Conservation (phyloP, 495 filamentous ascomycete species). For the Xylaria grammica region DNA sequence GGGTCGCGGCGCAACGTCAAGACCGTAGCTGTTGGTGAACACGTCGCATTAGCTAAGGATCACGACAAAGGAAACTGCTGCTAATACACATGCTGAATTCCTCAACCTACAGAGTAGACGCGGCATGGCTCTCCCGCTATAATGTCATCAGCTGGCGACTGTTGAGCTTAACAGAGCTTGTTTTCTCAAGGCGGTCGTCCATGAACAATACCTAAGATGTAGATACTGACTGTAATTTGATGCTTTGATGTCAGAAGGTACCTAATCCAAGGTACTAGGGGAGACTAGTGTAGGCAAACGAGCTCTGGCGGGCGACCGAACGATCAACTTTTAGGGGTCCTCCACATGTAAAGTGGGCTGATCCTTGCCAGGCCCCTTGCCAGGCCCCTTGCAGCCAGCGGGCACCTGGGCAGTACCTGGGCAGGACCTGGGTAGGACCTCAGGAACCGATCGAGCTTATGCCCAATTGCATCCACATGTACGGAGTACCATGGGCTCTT, state of each 20-base stretch:
- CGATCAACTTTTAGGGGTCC: slow-evolving; percentile 34
- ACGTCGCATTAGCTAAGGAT: slow-evolving; percentile 12
- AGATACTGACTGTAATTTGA: background rate
- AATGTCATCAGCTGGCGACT: slow-evolving; percentile 11
- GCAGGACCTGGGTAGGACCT: too few species aligned
- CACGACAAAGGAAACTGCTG: background rate
- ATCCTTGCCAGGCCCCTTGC: too few species aligned
- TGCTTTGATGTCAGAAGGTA: slow-evolving; percentile 11
- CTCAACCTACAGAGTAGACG: slow-evolving; percentile 38
- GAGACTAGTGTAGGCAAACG: too few species aligned
- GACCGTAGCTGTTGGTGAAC: slow-evolving; percentile 46
- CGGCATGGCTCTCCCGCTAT: slow-evolving; percentile 31
- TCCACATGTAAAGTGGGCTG: slow-evolving; percentile 7
- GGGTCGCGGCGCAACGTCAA: slow-evolving; percentile 67
- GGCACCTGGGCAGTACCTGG: too few species aligned
- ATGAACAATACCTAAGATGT: slow-evolving; percentile 8
- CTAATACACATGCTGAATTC: background rate
- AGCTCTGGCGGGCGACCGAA: slow-evolving; percentile 13
- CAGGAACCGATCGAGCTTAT: too few species aligned
- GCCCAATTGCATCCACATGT: too few species aligned
- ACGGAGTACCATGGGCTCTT: too few species aligned
- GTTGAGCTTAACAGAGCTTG: slow-evolving; percentile 10
- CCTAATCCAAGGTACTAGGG: slow-evolving; percentile 1
- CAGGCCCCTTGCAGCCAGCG: too few species aligned
- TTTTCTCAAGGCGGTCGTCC: slow-evolving; percentile 18